Evolutionary conservation across 371 early-diverging fungal genomes (phyloP).

Genomic region (Mortierella sp.): DNA sequence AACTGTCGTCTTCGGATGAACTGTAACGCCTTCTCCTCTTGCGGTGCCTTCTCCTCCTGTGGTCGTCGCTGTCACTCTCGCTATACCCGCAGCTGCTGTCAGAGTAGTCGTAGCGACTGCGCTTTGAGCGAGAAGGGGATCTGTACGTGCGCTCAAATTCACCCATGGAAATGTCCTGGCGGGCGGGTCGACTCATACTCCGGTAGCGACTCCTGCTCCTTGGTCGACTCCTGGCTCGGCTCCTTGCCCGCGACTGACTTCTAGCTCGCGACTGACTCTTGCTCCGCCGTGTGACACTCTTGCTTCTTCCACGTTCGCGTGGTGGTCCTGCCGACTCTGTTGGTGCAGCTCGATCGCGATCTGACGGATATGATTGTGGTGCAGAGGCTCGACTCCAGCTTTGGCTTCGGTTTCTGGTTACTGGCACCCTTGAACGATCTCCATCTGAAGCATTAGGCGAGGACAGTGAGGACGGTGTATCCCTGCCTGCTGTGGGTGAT

Average conservation of each 20-base stretch:
- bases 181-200: conserved; percentile 30
- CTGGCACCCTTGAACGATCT: not conserved
- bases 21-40: conserved; percentile 7
- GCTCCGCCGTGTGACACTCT: not conserved
- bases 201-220: conserved; percentile 28
- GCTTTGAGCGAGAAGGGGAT: conserved; percentile 14
- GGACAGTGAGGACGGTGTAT: not conserved
- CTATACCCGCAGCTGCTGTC: conserved; percentile 11
- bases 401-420: not conserved
- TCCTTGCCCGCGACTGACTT: conserved; percentile 3
- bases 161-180: conserved; percentile 30
- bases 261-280: not conserved
- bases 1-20: conserved; percentile 16
- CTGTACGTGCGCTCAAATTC: conserved; percentile 17
- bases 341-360: not conserved
- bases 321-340: not conserved
- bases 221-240: conserved; percentile 15
- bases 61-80: conserved; percentile 12
- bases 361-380: not conserved
- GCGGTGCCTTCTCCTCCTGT: not conserved
- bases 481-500: not conserved
- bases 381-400: not conserved
- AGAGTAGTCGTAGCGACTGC: not conserved
- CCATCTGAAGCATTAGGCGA: not conserved
- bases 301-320: conserved; percentile 12